phyloP scores from a whole-genome alignment of 352 stramenopile species.

The Phytopythium helicoides region DNA sequence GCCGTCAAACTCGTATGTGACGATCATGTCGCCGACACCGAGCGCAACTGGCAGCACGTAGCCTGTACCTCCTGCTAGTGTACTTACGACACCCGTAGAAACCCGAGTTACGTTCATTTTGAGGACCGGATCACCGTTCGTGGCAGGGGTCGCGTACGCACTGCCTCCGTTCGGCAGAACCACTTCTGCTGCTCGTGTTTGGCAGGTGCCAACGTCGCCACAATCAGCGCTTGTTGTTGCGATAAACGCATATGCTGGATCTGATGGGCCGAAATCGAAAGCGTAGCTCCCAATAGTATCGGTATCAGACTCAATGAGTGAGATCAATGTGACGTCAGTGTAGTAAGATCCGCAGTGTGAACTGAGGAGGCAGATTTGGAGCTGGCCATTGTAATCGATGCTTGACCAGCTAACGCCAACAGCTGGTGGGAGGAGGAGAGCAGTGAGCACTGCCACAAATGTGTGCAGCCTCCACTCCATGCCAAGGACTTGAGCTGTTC shows the following conservation, averaged over 20 bases:
- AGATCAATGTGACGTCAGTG: no score
- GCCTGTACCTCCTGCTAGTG: not conserved
- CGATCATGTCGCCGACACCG: constrained; percentile 1
- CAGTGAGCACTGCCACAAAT: no score
- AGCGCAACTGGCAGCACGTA: not conserved
- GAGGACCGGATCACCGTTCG: constrained; percentile 1
- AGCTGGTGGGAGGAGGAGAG: no score
- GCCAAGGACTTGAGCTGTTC: no score
- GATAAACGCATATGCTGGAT: not conserved
- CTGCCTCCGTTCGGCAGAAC: not conserved
- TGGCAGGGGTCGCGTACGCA: not conserved
- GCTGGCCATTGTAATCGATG: no score
- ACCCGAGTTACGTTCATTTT: not conserved
- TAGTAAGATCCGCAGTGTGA: no score
- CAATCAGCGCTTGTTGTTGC: not conserved
- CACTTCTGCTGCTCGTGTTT: not conserved
- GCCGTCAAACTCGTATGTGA: constrained; percentile 5
- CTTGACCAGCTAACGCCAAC: no score
- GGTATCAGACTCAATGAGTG: no score
- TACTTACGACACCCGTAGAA: not conserved
- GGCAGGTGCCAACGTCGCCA: not conserved
- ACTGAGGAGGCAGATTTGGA: no score
- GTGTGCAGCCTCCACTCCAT: no score
- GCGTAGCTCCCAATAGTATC: no score
- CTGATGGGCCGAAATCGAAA: no score